phyloP scores from a whole-genome alignment of 2,329 filamentous ascomycete species.

The Fusarium circinatum region DNA sequence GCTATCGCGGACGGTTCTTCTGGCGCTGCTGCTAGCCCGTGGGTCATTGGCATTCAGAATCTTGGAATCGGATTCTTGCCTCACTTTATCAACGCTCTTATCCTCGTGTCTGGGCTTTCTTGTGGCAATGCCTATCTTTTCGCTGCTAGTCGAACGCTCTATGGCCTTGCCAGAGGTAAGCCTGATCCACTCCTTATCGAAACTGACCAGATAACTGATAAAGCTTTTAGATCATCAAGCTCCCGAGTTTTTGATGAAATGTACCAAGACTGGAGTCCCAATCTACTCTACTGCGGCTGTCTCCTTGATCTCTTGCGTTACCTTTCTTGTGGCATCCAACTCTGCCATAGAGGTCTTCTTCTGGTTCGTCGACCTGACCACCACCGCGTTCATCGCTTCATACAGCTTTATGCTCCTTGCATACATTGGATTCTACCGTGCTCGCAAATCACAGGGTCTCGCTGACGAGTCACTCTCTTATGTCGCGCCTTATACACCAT shows the following conservation, averaged over 20 bases:
- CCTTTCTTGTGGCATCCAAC: conserved; percentile 60
- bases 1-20: conserved; percentile 58
- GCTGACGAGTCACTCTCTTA: conserved; percentile 60
- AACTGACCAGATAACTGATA: background rate
- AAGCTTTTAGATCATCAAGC: conserved; percentile 51
- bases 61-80: conserved; percentile 61
- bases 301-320: conserved; percentile 58
- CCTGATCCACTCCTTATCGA: background rate
- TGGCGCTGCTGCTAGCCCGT: conserved; percentile 67
- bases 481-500: conserved; percentile 58
- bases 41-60: conserved; percentile 66
- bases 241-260: conserved; percentile 61
- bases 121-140: conserved; percentile 60
- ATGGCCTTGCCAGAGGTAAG: conserved; percentile 53
- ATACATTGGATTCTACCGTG: conserved; percentile 58
- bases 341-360: conserved; percentile 58
- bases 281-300: conserved; percentile 62
- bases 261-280: conserved; percentile 67
- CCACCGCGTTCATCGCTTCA: conserved; percentile 65
- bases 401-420: conserved; percentile 56
- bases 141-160: conserved; percentile 56
- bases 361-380: conserved; percentile 65
- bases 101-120: conserved; percentile 62
- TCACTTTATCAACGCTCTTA: conserved; percentile 68
- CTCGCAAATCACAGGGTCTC: conserved; percentile 59